Evolutionary conservation across 352 stramenopile genomes (phyloP).

Genomic region (Pythium utonaiense): DNA sequence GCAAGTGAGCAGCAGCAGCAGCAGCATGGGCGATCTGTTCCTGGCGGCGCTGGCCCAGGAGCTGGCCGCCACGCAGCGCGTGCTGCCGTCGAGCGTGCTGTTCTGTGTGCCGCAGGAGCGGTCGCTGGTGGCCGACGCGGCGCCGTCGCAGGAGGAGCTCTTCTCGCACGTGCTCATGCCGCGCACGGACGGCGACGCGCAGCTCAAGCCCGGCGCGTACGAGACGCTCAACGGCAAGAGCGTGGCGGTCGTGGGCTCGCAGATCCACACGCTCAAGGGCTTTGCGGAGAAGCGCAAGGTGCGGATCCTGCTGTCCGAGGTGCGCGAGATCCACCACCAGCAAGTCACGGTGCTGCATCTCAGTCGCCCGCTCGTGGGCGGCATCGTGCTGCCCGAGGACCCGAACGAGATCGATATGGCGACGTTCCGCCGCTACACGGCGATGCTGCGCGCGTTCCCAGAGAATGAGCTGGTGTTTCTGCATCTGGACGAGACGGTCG

Average conservation of each 20-base stretch:
- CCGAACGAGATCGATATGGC: conserved; percentile 69
- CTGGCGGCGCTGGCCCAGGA: conserved; percentile 36
- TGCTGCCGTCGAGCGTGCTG: conserved; percentile 41
- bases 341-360: conserved; percentile 63
- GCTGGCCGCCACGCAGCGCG: conserved; percentile 51
- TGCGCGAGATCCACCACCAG: conserved; percentile 46
- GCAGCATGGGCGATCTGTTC: conserved; percentile 35
- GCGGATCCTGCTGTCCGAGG: conserved; percentile 68
- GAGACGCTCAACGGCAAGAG: conserved; percentile 63
- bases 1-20: too few relatives aligned
- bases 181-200: conserved; percentile 7
- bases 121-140: conserved; percentile 43
- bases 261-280: conserved; percentile 46
- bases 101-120: conserved; percentile 69
- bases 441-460: conserved; percentile 69
- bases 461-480: conserved; percentile 75
- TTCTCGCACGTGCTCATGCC: conserved; percentile 56
- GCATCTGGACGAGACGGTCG: conserved; percentile 60
- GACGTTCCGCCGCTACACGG: conserved; percentile 70
- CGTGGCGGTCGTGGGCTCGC: conserved; percentile 49
- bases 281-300: conserved; percentile 58
- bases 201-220: conserved; percentile 44
- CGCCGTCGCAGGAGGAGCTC: conserved; percentile 38
- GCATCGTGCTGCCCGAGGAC: conserved; percentile 62
- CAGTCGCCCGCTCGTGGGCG: conserved; percentile 63